A percentile compares a stretch with the other conserved stretches of the same genome.
Conservation (phyloP, 805 yeast genomes). For the Wickerhamomyces silvicola region DNA sequence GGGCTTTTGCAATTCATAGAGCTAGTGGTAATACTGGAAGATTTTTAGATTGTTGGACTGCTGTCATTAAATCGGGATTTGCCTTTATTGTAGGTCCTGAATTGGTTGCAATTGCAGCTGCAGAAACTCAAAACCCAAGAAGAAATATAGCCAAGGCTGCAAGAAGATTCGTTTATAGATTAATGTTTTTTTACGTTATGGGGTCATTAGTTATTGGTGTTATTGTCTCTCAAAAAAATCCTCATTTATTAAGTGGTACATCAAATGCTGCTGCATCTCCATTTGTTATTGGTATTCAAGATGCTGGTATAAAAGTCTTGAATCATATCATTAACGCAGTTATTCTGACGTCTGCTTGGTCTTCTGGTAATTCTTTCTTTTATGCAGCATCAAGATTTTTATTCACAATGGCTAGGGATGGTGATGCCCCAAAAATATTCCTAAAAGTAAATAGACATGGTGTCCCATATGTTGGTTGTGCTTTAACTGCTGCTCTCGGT, state of each 20-base stretch:
- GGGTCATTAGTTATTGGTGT: slow-evolving; percentile 68
- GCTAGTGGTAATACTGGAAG: slow-evolving; percentile 51
- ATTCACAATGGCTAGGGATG: slow-evolving; percentile 65
- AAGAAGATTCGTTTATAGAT: slow-evolving; percentile 46
- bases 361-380: slow-evolving; percentile 77
- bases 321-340: slow-evolving; percentile 76
- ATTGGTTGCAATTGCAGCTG: slow-evolving; percentile 48
- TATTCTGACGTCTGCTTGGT: slow-evolving; percentile 70
- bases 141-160: slow-evolving; percentile 58
- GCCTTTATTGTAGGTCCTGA: slow-evolving; percentile 62
- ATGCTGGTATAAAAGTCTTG: slow-evolving; percentile 57
- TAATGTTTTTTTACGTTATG: slow-evolving; percentile 51
- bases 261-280: slow-evolving; percentile 71
- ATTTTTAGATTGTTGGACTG: slow-evolving; percentile 59
- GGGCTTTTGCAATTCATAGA: slow-evolving; percentile 45
- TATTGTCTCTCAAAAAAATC: slow-evolving; percentile 56
- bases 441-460: slow-evolving; percentile 60
- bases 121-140: slow-evolving; percentile 57
- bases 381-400: slow-evolving; percentile 72
- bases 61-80: slow-evolving; percentile 57
- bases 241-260: slow-evolving; percentile 39
- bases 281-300: slow-evolving; percentile 73
- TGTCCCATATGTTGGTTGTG: slow-evolving; percentile 58
- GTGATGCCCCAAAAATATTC: slow-evolving; percentile 70
- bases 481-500: slow-evolving; percentile 36